Conservation (phyloP, 2,329 filamentous ascomycete species). For the Trichocomaceae sp. region DNA sequence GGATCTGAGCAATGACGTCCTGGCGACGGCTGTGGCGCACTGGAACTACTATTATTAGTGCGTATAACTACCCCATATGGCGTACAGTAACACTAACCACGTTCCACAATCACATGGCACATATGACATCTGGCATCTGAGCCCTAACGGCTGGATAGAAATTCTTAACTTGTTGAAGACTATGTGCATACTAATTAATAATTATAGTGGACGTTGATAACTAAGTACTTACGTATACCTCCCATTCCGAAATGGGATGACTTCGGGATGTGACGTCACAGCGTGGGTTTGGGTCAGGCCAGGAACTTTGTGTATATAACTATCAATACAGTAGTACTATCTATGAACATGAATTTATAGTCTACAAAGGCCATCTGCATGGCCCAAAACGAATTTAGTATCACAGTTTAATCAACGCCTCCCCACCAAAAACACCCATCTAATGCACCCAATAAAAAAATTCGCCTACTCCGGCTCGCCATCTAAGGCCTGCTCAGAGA, state of each 20-base stretch:
- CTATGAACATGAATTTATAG: background rate
- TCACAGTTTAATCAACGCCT: background rate
- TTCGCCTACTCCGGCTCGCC: background rate
- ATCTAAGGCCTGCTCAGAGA: background rate
- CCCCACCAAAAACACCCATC: slow-evolving; percentile 3
- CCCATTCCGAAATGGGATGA: background rate
- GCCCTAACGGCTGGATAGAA: background rate
- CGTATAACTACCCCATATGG: no score
- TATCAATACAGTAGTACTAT: no score
- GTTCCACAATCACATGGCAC: background rate
- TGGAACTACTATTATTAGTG: no score
- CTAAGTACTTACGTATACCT: no score
- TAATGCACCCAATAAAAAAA: background rate
- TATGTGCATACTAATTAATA: no score
- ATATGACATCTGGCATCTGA: background rate
- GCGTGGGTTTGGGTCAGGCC: slow-evolving; percentile 1
- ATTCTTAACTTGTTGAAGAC: no score
- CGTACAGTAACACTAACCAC: no score
- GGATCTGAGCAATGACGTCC: slow-evolving; percentile 1
- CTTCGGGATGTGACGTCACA: slow-evolving; percentile 1
- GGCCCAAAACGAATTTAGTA: background rate
- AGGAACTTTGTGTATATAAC: background rate
- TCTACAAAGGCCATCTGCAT: background rate
- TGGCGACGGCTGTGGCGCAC: slow-evolving; percentile 2
- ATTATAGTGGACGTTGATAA: no score